These are phyloP conservation scores for Lithohypha guttulata DNA, from an alignment of 2,329 filamentous ascomycete genomes.

Conservation along the genomic window DNA sequence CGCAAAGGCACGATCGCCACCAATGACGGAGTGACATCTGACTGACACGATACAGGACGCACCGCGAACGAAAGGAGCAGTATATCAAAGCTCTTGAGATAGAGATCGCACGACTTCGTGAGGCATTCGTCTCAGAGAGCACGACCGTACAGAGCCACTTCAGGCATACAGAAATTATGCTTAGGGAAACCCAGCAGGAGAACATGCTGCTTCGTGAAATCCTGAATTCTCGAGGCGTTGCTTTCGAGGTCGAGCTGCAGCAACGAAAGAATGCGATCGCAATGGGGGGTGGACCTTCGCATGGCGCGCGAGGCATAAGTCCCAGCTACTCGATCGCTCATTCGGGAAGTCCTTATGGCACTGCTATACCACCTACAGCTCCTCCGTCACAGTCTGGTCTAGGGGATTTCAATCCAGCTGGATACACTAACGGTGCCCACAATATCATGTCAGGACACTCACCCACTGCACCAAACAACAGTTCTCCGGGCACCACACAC, in stretches of 20 bases:
- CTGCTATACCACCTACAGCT: neutral
- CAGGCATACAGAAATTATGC: conserved; percentile 59
- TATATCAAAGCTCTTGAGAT: conserved; percentile 92
- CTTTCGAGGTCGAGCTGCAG: conserved; percentile 40
- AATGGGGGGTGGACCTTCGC: neutral
- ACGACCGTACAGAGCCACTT: conserved; percentile 38
- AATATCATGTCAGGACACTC: conserved; percentile 18
- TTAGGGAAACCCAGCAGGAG: conserved; percentile 66
- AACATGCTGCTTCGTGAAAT: conserved; percentile 63
- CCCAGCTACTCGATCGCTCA: conserved; percentile 2
- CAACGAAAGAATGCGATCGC: conserved; percentile 23
- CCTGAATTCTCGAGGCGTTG: conserved; percentile 48
- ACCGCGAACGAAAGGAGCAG: conserved; percentile 90
- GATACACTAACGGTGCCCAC: conserved; percentile 13
- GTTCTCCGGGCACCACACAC: conserved; percentile 12
- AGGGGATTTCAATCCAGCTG: conserved; percentile 11
- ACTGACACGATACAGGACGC: conserved; percentile 53
- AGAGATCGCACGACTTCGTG: conserved; percentile 79
- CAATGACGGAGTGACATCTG: neutral
- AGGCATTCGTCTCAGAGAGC: conserved; percentile 57
- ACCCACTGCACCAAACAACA: conserved; percentile 11
- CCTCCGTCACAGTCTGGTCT: conserved; percentile 12
- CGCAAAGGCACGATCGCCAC: conserved; percentile 61
- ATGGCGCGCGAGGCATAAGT: neutral
- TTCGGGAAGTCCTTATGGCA: conserved; percentile 6